phyloP scores from a whole-genome alignment of 495 filamentous ascomycete genomes.

The Haplographium delicatum region DNA sequence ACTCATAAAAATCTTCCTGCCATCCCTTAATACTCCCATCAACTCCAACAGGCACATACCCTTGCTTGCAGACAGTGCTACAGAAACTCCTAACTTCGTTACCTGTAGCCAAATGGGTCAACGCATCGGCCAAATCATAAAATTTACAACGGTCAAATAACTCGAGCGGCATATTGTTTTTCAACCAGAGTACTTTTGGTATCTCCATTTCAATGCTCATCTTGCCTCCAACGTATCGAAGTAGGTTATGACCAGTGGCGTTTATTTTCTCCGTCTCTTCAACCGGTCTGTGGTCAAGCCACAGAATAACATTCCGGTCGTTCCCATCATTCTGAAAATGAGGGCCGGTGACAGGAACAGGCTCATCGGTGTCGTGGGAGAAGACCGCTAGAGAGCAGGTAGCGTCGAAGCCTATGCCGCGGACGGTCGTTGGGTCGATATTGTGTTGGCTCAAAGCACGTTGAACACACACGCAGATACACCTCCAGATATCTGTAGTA shows the following conservation, averaged over 20 bases:
- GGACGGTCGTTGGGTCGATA: constrained; percentile 64
- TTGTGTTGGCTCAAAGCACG: constrained; percentile 71
- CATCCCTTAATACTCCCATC: constrained; percentile 97
- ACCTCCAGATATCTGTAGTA: constrained; percentile 90
- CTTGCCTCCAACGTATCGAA: constrained; percentile 90
- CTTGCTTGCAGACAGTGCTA: constrained; percentile 92
- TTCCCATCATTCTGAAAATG: constrained; percentile 71
- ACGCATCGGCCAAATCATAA: constrained; percentile 87
- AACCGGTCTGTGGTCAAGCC: constrained; percentile 88
- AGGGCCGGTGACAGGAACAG: constrained; percentile 81
- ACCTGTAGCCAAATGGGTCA: constrained; percentile 94
- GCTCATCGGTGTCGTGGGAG: constrained; percentile 79
- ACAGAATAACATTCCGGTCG: constrained; percentile 85
- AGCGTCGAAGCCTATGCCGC: constrained; percentile 92
- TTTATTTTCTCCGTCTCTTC: constrained; percentile 90
- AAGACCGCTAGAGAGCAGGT: constrained; percentile 95
- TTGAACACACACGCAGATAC: constrained; percentile 79
- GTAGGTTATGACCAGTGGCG: constrained; percentile 82
- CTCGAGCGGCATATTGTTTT: constrained; percentile 94
- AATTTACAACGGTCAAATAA: constrained; percentile 91
- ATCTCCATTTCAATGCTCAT: constrained; percentile 99
- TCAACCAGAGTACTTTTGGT: constrained; percentile 94
- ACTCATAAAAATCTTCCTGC: constrained; percentile 86
- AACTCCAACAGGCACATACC: constrained; percentile 88
- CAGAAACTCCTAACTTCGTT: constrained; percentile 89